Evolutionary conservation across 2,329 filamentous ascomycete genomes (phyloP).

Genomic region (Elsinoe batatas): DNA sequence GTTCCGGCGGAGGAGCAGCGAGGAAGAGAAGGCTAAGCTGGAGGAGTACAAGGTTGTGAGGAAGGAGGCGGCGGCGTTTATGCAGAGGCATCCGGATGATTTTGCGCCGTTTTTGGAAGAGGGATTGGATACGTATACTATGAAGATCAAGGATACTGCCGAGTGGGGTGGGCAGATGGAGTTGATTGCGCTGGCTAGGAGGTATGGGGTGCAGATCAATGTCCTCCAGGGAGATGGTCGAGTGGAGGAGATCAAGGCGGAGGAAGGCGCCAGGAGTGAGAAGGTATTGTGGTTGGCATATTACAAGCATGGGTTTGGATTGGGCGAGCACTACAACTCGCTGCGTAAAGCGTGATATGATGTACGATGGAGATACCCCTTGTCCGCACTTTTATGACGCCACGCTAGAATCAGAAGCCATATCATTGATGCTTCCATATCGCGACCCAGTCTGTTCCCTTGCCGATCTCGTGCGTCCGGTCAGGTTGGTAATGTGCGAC

Average conservation of each 20-base stretch:
- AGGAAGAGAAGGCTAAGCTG: slow-evolving; percentile 14
- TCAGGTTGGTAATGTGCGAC: slow-evolving; percentile 48
- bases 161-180: slow-evolving; percentile 97
- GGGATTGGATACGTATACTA: slow-evolving; percentile 60
- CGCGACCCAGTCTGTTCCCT: slow-evolving; percentile 40
- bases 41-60: slow-evolving; percentile 56
- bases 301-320: slow-evolving; percentile 83
- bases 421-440: slow-evolving; percentile 34
- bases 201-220: slow-evolving; percentile 69
- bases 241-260: slow-evolving; percentile 62
- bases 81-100: slow-evolving; percentile 62
- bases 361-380: background rate
- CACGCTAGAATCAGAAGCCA: background rate
- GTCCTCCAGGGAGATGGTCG: slow-evolving; percentile 75
- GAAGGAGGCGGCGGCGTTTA: slow-evolving; percentile 65
- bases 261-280: slow-evolving; percentile 30
- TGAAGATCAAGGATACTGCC: slow-evolving; percentile 72
- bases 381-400: background rate
- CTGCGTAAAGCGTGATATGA: slow-evolving; percentile 37
- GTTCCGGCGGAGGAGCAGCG: slow-evolving; percentile 12
- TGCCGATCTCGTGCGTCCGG: slow-evolving; percentile 47
- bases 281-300: slow-evolving; percentile 83
- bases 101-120: slow-evolving; percentile 85
- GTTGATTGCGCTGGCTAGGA: slow-evolving; percentile 70
- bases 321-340: slow-evolving; percentile 97